phyloP scores from a whole-genome alignment of 2,329 filamentous ascomycete genomes.

The Dryadomyces quercivorus region DNA sequence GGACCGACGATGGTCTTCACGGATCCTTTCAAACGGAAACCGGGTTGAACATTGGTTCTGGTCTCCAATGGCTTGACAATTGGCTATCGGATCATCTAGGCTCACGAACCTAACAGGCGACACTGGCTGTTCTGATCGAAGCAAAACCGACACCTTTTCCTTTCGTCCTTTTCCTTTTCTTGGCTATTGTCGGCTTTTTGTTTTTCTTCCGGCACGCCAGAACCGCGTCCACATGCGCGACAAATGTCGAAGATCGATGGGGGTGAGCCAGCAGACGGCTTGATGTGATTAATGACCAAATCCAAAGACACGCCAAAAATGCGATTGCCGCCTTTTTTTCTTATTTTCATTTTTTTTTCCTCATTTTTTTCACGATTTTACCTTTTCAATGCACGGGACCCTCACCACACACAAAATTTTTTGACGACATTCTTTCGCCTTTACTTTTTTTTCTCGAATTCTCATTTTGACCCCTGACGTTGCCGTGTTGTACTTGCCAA shows the following conservation, averaged over 20 bases:
- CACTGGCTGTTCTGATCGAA: background rate
- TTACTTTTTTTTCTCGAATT: background rate
- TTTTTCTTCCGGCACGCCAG: background rate
- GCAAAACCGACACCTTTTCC: background rate
- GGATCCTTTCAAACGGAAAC: background rate
- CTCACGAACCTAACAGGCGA: background rate
- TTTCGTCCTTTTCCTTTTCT: background rate
- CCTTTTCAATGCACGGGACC: slow-evolving; percentile 8
- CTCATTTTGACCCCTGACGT: background rate
- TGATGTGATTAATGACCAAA: slow-evolving; percentile 11
- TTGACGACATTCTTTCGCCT: background rate
- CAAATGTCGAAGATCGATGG: background rate
- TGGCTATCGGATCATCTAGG: background rate
- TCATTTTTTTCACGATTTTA: background rate
- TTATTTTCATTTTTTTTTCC: slow-evolving; percentile 3
- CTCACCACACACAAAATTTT: slow-evolving; percentile 9
- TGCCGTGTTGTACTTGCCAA: background rate
- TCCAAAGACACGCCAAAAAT: slow-evolving; percentile 7
- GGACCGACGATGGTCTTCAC: background rate
- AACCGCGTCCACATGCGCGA: background rate
- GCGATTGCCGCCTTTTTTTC: slow-evolving; percentile 8
- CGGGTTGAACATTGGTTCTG: background rate
- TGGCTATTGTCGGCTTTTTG: background rate
- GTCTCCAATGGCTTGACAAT: background rate
- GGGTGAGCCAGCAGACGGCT: background rate